Conservation (phyloP, 345 rosid species). For the Garcia nutans region DNA sequence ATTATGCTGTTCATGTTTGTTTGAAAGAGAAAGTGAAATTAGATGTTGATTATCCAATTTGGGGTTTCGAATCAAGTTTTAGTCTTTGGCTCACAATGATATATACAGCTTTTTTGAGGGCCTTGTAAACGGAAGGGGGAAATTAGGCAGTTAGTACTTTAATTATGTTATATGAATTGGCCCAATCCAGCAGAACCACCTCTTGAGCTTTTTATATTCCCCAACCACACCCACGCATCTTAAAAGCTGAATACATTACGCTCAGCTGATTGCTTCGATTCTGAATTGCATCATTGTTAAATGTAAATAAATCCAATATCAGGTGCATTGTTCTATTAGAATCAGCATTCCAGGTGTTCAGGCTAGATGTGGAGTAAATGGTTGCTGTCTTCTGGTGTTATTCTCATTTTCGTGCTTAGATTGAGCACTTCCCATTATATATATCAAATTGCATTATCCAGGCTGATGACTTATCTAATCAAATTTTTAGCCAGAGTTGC, state of each 20-base stretch:
- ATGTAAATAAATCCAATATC: no score
- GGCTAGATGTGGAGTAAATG: neutral
- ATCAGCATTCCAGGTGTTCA: neutral
- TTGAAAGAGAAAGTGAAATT: neutral
- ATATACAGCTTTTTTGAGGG: neutral
- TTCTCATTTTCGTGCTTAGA: neutral
- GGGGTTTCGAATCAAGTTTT: neutral
- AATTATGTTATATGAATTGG: neutral
- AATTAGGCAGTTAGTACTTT: neutral
- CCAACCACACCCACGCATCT: no score
- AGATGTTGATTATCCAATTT: neutral
- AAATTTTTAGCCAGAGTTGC: neutral
- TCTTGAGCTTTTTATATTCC: neutral
- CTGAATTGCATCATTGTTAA: no score
- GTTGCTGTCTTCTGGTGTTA: neutral
- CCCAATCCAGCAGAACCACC: neutral
- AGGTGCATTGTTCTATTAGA: no score
- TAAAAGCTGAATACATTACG: no score
- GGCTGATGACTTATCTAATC: neutral
- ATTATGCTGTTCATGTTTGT: neutral
- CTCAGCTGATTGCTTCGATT: neutral
- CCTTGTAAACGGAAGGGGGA: no score
- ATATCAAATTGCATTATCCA: no score
- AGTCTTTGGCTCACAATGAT: no score
- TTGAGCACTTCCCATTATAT: no score